Evolutionary conservation across 805 yeast species (phyloP).

Genomic region (Kazachstania martiniae): DNA sequence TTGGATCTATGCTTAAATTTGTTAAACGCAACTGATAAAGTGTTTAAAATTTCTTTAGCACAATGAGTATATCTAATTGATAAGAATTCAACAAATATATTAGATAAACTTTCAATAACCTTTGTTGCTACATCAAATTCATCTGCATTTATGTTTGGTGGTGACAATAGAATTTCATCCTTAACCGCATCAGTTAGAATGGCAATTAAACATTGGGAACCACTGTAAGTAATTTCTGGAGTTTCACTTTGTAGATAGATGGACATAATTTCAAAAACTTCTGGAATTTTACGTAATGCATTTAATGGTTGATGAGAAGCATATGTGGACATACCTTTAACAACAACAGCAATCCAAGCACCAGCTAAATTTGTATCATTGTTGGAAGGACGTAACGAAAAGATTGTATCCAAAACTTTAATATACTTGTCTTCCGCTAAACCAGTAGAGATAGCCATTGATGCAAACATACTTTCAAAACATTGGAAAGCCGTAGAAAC

Average conservation of each 20-base stretch:
- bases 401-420: slow-evolving; percentile 56
- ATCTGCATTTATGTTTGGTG: slow-evolving; percentile 40
- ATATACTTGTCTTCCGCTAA: slow-evolving; percentile 54
- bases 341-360: slow-evolving; percentile 90
- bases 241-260: slow-evolving; percentile 60
- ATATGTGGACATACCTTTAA: slow-evolving; percentile 60
- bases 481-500: slow-evolving; percentile 77
- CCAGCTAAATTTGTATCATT: slow-evolving; percentile 83
- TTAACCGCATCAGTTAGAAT: slow-evolving; percentile 58
- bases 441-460: slow-evolving; percentile 25
- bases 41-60: slow-evolving; percentile 61
- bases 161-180: slow-evolving; percentile 44
- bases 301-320: slow-evolving; percentile 39
- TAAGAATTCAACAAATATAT: slow-evolving; percentile 46
- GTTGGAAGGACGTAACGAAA: slow-evolving; percentile 69
- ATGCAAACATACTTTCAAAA: slow-evolving; percentile 33
- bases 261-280: slow-evolving; percentile 43
- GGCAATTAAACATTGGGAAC: slow-evolving; percentile 81
- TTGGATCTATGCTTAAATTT: slow-evolving; percentile 55
- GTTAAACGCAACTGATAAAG: slow-evolving; percentile 50
- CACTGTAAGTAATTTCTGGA: slow-evolving; percentile 56
- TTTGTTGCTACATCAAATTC: slow-evolving; percentile 38
- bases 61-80: slow-evolving; percentile 68
- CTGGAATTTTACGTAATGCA: slow-evolving; percentile 48
- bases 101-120: slow-evolving; percentile 48